Evolutionary conservation across 2,329 filamentous ascomycete species (phyloP).

Genomic region (Ophiocordyceps sinensis): DNA sequence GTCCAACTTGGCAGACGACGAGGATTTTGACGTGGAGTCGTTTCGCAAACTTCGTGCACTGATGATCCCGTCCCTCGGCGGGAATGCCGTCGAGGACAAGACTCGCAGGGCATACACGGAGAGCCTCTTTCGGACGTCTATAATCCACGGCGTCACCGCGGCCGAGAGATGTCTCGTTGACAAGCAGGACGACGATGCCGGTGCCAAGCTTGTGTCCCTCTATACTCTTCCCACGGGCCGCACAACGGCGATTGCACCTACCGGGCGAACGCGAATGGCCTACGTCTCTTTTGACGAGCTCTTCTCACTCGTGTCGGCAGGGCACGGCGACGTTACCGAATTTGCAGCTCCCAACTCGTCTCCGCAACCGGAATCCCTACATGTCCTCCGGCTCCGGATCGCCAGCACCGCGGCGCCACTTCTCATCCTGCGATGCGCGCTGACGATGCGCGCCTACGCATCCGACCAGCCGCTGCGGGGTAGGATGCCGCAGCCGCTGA

Average conservation of each 20-base stretch:
- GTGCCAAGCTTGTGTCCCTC: constrained; percentile 37
- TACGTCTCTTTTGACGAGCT: constrained; percentile 74
- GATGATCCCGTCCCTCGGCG: constrained; percentile 60
- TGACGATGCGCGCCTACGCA: constrained; percentile 72
- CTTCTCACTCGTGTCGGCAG: constrained; percentile 47
- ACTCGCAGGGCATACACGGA: constrained; percentile 57
- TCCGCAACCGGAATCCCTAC: background rate
- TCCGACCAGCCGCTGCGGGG: constrained; percentile 85
- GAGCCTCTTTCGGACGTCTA: constrained; percentile 66
- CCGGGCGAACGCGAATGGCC: constrained; percentile 54
- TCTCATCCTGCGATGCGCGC: constrained; percentile 65
- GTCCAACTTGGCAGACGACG: constrained; percentile 47
- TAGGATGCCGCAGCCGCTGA: constrained; percentile 73
- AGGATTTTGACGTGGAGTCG: constrained; percentile 66
- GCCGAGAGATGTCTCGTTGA: constrained; percentile 40
- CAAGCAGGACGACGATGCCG: constrained; percentile 17
- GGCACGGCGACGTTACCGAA: constrained; percentile 2
- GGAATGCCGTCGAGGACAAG: constrained; percentile 46
- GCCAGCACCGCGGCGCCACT: constrained; percentile 67
- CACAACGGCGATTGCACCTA: constrained; percentile 53
- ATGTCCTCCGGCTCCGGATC: constrained; percentile 39
- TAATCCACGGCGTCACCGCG: constrained; percentile 53
- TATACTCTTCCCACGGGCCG: constrained; percentile 54
- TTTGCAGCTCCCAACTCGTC: background rate
- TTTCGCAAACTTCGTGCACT: constrained; percentile 57